These are phyloP conservation scores for Stephanodiscus minutulus DNA, from an alignment of 108 stramenopile genomes.

Conservation along the genomic window DNA sequence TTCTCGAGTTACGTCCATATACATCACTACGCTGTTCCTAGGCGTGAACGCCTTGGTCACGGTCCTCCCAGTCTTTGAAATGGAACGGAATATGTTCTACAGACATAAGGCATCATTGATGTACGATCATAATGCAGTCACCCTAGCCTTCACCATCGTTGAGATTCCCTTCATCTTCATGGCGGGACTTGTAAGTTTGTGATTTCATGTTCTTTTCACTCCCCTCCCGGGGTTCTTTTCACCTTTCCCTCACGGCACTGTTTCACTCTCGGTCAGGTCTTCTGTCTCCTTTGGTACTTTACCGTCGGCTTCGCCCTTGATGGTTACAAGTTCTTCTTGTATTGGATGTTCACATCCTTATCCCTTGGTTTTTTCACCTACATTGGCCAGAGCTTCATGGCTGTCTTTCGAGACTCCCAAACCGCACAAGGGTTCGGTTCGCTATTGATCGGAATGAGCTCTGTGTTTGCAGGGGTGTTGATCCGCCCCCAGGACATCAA, in stretches of 20 bases:
- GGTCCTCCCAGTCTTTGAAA: conserved; percentile 65
- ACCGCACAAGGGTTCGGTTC: conserved; percentile 57
- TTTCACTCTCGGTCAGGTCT: conserved; percentile 60
- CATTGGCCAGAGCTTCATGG: conserved; percentile 57
- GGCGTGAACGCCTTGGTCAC: conserved; percentile 66
- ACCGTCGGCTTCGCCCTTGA: conserved; percentile 51
- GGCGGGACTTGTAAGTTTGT: conserved; percentile 52
- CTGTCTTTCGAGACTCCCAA: conserved; percentile 54
- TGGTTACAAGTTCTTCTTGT: conserved; percentile 65
- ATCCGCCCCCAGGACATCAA: conserved; percentile 60
- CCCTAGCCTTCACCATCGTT: conserved; percentile 55
- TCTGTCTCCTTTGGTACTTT: conserved; percentile 63
- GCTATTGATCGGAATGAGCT: conserved; percentile 50
- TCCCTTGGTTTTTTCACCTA: conserved; percentile 44
- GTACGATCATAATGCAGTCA: conserved; percentile 56
- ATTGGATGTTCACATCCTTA: conserved; percentile 45
- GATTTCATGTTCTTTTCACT: too few species aligned
- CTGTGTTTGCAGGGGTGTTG: conserved; percentile 65
- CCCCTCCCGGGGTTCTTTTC: too few species aligned
- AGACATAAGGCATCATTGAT: conserved; percentile 72
- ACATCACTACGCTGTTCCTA: conserved; percentile 60
- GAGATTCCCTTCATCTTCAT: conserved; percentile 66
- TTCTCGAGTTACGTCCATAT: conserved; percentile 62
- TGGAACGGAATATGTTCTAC: conserved; percentile 80
- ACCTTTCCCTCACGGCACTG: too few species aligned